Conservation (phyloP, 2,329 filamentous ascomycete genomes). For the Cladosporium phlei region DNA sequence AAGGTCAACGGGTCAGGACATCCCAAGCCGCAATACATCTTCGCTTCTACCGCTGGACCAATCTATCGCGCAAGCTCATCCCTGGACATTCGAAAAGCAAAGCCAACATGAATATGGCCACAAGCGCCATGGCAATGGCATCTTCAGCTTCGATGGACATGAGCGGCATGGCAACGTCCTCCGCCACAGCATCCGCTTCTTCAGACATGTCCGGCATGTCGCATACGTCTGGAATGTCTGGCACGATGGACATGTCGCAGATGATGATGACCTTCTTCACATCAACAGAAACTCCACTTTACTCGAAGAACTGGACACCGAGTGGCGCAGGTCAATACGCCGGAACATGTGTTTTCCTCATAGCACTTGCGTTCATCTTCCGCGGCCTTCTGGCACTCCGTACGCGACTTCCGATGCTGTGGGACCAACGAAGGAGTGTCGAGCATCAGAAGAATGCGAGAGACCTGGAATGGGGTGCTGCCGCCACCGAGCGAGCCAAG, state of each 20-base stretch:
- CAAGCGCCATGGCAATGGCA: constrained; percentile 5
- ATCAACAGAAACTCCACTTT: constrained; percentile 57
- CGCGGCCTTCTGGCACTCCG: constrained; percentile 45
- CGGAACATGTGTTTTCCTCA: constrained; percentile 84
- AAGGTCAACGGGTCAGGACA: too few relatives aligned
- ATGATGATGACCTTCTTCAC: constrained; percentile 62
- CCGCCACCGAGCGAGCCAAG: neutral
- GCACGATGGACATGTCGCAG: constrained; percentile 33
- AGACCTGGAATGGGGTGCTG: neutral
- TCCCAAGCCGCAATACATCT: too few relatives aligned
- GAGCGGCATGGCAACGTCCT: constrained; percentile 6
- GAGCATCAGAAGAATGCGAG: neutral
- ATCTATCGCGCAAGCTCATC: too few relatives aligned
- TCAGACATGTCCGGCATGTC: neutral
- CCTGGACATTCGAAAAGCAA: too few relatives aligned
- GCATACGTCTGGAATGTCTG: constrained; percentile 13
- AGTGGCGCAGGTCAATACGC: constrained; percentile 65
- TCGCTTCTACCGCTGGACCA: too few relatives aligned
- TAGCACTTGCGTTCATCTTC: constrained; percentile 64
- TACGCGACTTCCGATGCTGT: constrained; percentile 20
- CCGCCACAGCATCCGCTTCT: neutral
- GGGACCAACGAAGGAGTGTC: neutral
- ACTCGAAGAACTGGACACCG: constrained; percentile 68
- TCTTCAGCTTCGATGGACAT: constrained; percentile 17
- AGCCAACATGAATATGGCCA: too few relatives aligned